These are phyloP conservation scores for Cucurbita pepo DNA, from an alignment of 306 rosid species.

Conservation along the genomic window DNA sequence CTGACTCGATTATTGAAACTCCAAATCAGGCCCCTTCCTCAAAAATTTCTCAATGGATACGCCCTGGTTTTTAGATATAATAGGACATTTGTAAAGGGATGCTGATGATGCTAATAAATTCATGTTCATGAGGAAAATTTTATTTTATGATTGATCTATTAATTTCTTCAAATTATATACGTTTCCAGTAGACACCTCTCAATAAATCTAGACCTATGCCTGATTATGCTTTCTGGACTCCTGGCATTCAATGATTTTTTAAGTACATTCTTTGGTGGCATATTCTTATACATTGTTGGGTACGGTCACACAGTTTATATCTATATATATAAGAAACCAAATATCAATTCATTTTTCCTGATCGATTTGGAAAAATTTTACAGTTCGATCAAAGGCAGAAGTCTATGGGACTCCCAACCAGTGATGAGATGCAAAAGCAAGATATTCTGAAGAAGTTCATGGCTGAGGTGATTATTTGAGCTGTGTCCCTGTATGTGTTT, in stretches of 20 bases:
- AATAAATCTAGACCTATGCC: not conserved
- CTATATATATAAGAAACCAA: not conserved
- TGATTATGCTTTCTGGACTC: not conserved
- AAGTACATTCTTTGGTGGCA: not conserved
- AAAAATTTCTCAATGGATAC: not conserved
- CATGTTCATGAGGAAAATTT: not conserved
- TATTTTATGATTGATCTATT: not conserved
- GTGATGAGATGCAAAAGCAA: constrained; percentile 76
- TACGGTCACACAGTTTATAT: not conserved
- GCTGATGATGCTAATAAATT: not conserved
- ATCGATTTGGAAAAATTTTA: not conserved
- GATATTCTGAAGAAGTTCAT: constrained; percentile 74
- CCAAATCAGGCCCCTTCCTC: not conserved
- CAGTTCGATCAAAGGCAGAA: constrained; percentile 96
- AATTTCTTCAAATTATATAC: not conserved
- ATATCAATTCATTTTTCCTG: not conserved
- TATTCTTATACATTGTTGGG: not conserved
- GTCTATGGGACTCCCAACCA: constrained; percentile 74
- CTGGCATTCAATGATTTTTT: not conserved
- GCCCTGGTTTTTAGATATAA: not conserved
- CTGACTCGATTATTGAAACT: not conserved
- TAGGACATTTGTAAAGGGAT: not conserved
- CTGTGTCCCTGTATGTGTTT: not conserved
- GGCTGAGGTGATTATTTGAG: constrained; percentile 39
- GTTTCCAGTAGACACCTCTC: not conserved